Evolutionary conservation across 805 yeast genomes (phyloP), one percentile per base, ranked within the genome.

Genomic region (Hanseniaspora valbyensis): DNA sequence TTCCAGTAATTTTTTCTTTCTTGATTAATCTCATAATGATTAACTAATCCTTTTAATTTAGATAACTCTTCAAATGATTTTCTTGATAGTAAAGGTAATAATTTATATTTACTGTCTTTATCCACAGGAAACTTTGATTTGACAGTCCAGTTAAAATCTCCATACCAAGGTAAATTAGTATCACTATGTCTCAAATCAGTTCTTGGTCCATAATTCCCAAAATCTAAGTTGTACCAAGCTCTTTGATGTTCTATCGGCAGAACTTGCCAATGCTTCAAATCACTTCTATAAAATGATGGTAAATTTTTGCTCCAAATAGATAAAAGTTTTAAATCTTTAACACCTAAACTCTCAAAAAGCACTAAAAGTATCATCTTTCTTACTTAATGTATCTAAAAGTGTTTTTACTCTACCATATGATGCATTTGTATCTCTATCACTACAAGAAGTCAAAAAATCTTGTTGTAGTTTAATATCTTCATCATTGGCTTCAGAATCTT

Each of bases 201-300:
- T 54, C 94, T 69, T 1, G 78, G 80, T 0, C 88, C 92, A 72
- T 83, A 76, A 43, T 80, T 69, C 2, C 89, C 89, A 62, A 78
- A 83, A 0, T 80, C 72, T 28, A 80, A 70, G 65, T 72, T 80
- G 61, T 77, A 81, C 9, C 77, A 72, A 55, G 81, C 67, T 54
- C 73, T 68, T 59, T 81, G 81, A 48, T 73, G 73, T 45, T 74
- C 71, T 12, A 54, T 54, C 3, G 76, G 68, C 41, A 81, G 55
- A 37, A 67, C 63, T 2, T 62, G 61, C 94, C 94, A 83, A 49
- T 73, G 69, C 48, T 69, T 69, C 55, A 74, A 28, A 52, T 59
- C n/a, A 59, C 64, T 54, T 64, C 63, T 56, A 62, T 62, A 49
- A 21, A 61, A 48, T 2, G 44, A n/a, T 12, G 25, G 44, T 12